phyloP scores from a whole-genome alignment of 2,329 filamentous ascomycete genomes.

The Calonectria honghensis region DNA sequence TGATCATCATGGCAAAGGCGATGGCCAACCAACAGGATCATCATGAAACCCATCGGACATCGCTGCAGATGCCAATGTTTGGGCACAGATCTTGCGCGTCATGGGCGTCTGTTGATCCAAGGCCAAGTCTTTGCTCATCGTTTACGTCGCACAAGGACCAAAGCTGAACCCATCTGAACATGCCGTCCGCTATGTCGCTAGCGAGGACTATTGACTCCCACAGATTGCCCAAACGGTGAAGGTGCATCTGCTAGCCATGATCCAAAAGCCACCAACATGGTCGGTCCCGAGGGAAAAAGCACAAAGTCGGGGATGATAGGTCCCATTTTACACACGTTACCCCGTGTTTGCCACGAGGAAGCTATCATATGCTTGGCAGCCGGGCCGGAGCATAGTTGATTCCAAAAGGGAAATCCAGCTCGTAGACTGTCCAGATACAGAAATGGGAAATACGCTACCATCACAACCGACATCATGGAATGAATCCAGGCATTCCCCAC shows the following conservation, averaged over 20 bases:
- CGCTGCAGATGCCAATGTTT: conserved; percentile 3
- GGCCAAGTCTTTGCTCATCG: background rate
- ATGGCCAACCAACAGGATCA: conserved; percentile 5
- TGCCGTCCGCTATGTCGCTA: background rate
- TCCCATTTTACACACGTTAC: background rate
- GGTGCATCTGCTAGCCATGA: conserved; percentile 23
- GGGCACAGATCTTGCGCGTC: background rate
- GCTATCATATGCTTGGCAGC: conserved; percentile 27
- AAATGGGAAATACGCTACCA: conserved; percentile 8
- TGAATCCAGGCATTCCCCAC: conserved; percentile 21
- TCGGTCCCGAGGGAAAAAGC: conserved; percentile 2
- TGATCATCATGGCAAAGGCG: background rate
- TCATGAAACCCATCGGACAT: background rate
- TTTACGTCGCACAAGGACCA: conserved; percentile 5
- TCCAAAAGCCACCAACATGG: conserved; percentile 15
- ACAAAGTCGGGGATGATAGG: background rate
- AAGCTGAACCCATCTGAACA: background rate
- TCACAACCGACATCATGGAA: conserved; percentile 10
- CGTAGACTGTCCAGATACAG: conserved; percentile 8
- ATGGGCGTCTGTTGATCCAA: conserved; percentile 1
- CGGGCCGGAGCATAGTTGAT: background rate
- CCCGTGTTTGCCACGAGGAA: conserved; percentile 23
- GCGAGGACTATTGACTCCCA: background rate
- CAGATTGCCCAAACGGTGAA: conserved; percentile 2
- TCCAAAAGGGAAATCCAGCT: conserved; percentile 20